Evolutionary conservation across 2,329 filamentous ascomycete genomes (phyloP).

Genomic region (Paecilomyces formosus): DNA sequence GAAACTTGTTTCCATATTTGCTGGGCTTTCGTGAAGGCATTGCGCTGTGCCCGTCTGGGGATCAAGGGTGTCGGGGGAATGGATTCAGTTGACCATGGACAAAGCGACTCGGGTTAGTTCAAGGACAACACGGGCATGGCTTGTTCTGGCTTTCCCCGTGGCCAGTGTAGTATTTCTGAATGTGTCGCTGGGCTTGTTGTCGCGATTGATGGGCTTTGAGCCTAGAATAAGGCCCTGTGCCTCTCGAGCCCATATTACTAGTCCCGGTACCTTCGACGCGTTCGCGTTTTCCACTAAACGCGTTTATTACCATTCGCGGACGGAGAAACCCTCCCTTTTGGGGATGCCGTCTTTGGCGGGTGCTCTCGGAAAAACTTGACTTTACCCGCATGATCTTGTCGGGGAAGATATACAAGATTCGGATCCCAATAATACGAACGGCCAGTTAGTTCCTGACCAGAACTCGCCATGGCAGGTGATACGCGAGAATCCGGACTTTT

Average conservation of each 20-base stretch:
- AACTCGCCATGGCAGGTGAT: conserved; percentile 31
- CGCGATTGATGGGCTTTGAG: not conserved
- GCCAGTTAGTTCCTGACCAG: not conserved
- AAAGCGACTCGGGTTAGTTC: conserved; percentile 3
- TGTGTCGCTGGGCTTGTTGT: not conserved
- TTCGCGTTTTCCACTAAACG: conserved; percentile 26
- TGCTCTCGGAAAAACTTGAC: not conserved
- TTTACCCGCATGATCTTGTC: conserved; percentile 3
- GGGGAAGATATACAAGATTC: not conserved
- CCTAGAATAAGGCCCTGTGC: not conserved
- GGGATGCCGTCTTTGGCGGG: not conserved
- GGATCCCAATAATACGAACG: not conserved
- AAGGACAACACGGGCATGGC: not conserved
- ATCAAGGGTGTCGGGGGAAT: conserved; percentile 13
- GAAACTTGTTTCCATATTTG: conserved; percentile 56
- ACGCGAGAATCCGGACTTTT: conserved; percentile 19
- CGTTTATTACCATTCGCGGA: conserved; percentile 10
- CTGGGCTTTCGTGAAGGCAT: conserved; percentile 50
- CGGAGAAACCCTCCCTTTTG: conserved; percentile 17
- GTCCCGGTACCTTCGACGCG: conserved; percentile 19
- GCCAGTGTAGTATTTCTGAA: not conserved
- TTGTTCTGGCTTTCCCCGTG: not conserved
- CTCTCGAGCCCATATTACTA: not conserved
- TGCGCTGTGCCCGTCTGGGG: conserved; percentile 17
- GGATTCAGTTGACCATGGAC: conserved; percentile 17